Base-by-base conservation (phyloP, 805 yeast genomes). In the Ogataea trehaloabstinens region DNA sequence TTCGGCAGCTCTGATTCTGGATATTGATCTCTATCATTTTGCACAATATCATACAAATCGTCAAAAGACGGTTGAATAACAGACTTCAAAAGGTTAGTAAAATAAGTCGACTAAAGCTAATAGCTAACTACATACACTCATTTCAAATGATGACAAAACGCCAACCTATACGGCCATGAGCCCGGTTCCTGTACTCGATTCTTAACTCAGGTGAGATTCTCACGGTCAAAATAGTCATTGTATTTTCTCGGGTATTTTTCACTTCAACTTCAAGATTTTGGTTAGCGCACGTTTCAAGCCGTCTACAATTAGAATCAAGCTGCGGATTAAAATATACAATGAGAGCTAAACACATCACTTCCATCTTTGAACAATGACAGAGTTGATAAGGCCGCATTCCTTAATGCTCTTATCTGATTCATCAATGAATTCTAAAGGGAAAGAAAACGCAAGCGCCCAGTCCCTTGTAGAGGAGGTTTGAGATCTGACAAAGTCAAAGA, bases 331-430 rank as follows among this genome's bases (percentile, higher is more conserved):
- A n/a, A n/a, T n/a, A n/a, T n/a, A n/a, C n/a, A n/a, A n/a, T n/a
- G n/a, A n/a, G n/a, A n/a, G n/a, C n/a, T n/a, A n/a, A 22, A 22
- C 25, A 22, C 25, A 8, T 44, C 47, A 74, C 31, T 56, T 70
- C 93, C 95, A 85, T 66, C 93, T 81, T 63, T 88, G 97, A 13
- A 90, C 87, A 21, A 90, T 80, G n/a, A 87, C 96, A 2, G 97
- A 77, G 50, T 86, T 86, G 35, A 75, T 73, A 46, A 88, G 68
- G 24, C 87, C 87, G 4, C 95, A 93, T 20, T 80, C 88, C 40
- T 73, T 76, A 34, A 91, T 77, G 2, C 84, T 74, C 27, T 70
- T 56, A 8, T 65, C 67, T 41, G 84, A 79, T 35, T 74, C 79
- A 37, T 74, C 81, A 28, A 91, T 75, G 19, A 82, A 78, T 58